These are phyloP conservation scores for Lodderomyces jiufengensis DNA, from an alignment of 1,139 yeast species.

Conservation along the genomic window DNA sequence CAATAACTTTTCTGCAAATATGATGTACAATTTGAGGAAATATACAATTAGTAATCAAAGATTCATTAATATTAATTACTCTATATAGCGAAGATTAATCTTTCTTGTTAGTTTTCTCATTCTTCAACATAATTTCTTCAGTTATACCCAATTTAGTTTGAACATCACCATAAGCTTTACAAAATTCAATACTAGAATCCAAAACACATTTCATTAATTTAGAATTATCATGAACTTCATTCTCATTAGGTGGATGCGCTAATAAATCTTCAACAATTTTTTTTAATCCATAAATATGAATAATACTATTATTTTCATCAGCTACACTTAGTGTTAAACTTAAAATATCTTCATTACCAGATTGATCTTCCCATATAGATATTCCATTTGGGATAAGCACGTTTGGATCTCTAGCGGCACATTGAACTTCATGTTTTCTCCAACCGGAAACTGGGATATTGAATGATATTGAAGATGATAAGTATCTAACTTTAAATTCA, in stretches of 20 bases:
- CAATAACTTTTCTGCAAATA: too few species aligned
- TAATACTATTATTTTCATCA: slow-evolving; percentile 33
- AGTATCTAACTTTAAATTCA: slow-evolving; percentile 25
- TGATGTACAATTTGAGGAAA: too few species aligned
- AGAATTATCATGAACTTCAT: neutral
- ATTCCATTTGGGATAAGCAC: slow-evolving; percentile 39
- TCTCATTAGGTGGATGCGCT: too few species aligned
- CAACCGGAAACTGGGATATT: slow-evolving; percentile 31
- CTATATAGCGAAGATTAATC: too few species aligned
- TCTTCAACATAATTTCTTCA: slow-evolving; percentile 5
- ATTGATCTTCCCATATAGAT: slow-evolving; percentile 24
- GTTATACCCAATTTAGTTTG: slow-evolving; percentile 8
- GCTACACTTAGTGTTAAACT: slow-evolving; percentile 33
- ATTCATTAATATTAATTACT: too few species aligned
- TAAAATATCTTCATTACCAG: slow-evolving; percentile 24
- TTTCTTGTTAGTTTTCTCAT: slow-evolving; percentile 3
- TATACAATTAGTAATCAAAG: too few species aligned
- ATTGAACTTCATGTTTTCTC: slow-evolving; percentile 23
- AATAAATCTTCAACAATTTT: slow-evolving; percentile 6
- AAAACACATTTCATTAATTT: slow-evolving; percentile 17
- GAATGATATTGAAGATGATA: slow-evolving; percentile 36
- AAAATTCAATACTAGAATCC: slow-evolving; percentile 17
- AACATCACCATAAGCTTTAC: slow-evolving; percentile 20
- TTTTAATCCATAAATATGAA: slow-evolving; percentile 16
- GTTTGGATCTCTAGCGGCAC: slow-evolving; percentile 24